phyloP scores from a whole-genome alignment of 441 rosid genomes.

The Euphorbia neoarborescens region DNA sequence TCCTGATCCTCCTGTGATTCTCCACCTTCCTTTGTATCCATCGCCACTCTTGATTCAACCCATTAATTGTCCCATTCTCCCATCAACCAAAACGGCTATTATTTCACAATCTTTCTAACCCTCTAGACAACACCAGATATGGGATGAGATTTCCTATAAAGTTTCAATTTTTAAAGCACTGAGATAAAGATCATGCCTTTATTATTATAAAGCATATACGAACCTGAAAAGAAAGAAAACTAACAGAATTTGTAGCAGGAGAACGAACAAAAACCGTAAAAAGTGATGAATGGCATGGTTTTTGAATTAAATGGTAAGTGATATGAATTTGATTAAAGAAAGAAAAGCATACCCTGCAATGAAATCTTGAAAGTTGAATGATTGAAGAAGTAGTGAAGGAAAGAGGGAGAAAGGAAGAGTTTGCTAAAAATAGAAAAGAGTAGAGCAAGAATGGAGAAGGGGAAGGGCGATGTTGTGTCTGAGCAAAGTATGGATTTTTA shows the following conservation, averaged over 20 bases:
- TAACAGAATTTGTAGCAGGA: no score
- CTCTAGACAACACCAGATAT: constrained; percentile 8
- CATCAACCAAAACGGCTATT: constrained; percentile 9
- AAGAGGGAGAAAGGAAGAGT: constrained; percentile 15
- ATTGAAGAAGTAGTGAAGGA: constrained; percentile 15
- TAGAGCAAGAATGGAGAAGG: constrained; percentile 6
- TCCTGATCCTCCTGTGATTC: constrained; percentile 40
- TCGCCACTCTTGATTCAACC: constrained; percentile 19
- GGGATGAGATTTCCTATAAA: constrained; percentile 9
- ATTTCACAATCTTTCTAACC: constrained; percentile 11
- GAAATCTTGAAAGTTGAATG: neutral
- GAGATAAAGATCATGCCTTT: constrained; percentile 7
- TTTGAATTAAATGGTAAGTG: neutral
- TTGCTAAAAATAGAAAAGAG: constrained; percentile 31
- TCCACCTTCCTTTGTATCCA: constrained; percentile 46
- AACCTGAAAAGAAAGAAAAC: no score
- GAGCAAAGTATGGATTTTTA: constrained; percentile 9
- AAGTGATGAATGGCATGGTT: neutral
- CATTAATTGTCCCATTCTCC: constrained; percentile 3
- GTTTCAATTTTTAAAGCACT: neutral
- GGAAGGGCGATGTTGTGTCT: constrained; percentile 6
- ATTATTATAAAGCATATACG: constrained; percentile 15
- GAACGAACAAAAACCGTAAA: constrained; percentile 21
- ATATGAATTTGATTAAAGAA: neutral
- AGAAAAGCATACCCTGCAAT: constrained; percentile 15